phyloP scores from a whole-genome alignment of 225 moss, liverwort and hornwort genomes.

The Marchantia polymorpha region DNA sequence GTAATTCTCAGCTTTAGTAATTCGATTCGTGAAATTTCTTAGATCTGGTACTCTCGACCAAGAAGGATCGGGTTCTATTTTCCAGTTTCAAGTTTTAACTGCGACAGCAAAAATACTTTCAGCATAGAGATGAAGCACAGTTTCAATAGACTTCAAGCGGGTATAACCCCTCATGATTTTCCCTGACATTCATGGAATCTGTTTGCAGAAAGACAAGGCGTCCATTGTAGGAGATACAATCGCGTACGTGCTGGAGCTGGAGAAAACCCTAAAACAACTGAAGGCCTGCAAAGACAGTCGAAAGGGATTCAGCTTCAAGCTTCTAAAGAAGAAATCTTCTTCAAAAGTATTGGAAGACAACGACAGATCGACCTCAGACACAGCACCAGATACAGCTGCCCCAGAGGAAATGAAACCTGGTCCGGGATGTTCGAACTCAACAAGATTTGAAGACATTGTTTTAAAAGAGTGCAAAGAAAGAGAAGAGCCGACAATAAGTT shows the following conservation, averaged over 20 bases:
- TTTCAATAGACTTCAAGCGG: too few relatives aligned
- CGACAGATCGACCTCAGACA: constrained; percentile 21
- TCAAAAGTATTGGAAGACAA: constrained; percentile 24
- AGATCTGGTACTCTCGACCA: too few relatives aligned
- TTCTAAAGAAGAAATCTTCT: constrained; percentile 48
- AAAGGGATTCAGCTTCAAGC: constrained; percentile 32
- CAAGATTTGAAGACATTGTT: constrained; percentile 17
- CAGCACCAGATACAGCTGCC: constrained; percentile 12
- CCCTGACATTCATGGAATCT: neutral
- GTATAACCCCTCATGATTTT: too few relatives aligned
- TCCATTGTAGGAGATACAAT: constrained; percentile 97
- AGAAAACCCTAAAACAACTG: constrained; percentile 90
- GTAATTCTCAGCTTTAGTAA: too few relatives aligned
- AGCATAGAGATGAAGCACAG: too few relatives aligned
- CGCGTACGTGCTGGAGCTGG: constrained; percentile 86
- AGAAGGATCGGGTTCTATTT: too few relatives aligned
- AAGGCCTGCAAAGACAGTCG: constrained; percentile 72
- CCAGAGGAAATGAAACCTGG: constrained; percentile 15
- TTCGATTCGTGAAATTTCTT: too few relatives aligned
- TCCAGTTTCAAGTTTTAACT: too few relatives aligned
- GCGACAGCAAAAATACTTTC: too few relatives aligned
- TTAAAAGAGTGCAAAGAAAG: constrained; percentile 8
- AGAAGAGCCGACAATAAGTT: constrained; percentile 16
- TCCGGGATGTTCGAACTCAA: constrained; percentile 3
- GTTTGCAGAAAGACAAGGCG: constrained; percentile 83